These are phyloP conservation scores for Isoetes engelmannii DNA, from an alignment of 83 land plant species.

Conservation along the genomic window DNA sequence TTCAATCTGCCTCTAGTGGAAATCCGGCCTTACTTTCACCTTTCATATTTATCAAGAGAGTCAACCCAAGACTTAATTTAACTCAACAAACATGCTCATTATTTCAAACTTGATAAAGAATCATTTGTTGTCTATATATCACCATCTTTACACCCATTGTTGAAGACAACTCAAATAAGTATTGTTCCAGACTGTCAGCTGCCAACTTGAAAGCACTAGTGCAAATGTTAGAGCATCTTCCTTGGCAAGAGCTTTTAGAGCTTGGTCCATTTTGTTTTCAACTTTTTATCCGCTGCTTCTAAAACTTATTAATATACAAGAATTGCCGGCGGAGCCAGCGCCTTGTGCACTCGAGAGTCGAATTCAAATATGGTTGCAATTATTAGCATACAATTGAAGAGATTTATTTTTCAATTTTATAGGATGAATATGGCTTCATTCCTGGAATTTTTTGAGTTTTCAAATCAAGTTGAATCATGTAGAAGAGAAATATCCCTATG, in stretches of 20 bases:
- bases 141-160: constrained; percentile 45
- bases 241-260: constrained; percentile 52
- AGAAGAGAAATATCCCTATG: no score
- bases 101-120: constrained; percentile 51
- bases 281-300: constrained; percentile 47
- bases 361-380: no score
- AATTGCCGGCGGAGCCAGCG: no score
- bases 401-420: no score
- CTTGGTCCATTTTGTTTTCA: constrained; percentile 44
- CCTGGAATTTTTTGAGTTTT: no score
- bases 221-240: constrained; percentile 54
- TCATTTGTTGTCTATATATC: constrained; percentile 44
- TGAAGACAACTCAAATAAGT: constrained; percentile 42
- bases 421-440: no score
- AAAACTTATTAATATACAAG: constrained; percentile 39
- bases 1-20: constrained; percentile 74
- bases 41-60: constrained; percentile 11
- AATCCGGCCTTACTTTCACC: constrained; percentile 79
- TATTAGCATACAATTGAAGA: no score
- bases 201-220: constrained; percentile 67
- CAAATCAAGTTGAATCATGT: no score
- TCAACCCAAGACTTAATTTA: neutral
- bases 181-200: constrained; percentile 83
- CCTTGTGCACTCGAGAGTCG: no score
- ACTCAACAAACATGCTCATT: neutral